Conservation (phyloP, 169 alveolate species). For the Theileria annulata region DNA sequence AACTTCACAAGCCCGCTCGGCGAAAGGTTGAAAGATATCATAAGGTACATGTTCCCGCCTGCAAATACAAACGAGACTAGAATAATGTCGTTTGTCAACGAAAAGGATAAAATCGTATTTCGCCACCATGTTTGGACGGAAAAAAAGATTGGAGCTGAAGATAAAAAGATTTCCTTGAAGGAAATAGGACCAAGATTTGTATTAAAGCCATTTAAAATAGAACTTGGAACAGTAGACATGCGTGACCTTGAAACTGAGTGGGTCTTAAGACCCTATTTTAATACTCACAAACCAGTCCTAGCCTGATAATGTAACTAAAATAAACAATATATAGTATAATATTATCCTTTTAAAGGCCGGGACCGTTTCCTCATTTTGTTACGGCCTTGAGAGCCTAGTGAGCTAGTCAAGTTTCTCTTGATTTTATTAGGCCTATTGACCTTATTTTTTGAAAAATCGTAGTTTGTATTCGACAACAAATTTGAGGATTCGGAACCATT, state of each 20-base stretch:
- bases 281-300: conserved; percentile 65
- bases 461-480: neutral
- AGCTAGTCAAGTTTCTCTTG: neutral
- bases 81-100: conserved; percentile 89
- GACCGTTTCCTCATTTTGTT: neutral
- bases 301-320: conserved; percentile 27
- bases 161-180: conserved; percentile 81
- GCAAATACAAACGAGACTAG: conserved; percentile 84
- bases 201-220: conserved; percentile 91
- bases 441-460: neutral
- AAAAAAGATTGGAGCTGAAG: conserved; percentile 69
- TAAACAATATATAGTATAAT: neutral
- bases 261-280: conserved; percentile 97
- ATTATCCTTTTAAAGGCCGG: neutral
- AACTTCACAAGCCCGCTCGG: conserved; percentile 91
- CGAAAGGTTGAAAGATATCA: conserved; percentile 88
- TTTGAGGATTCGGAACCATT: neutral
- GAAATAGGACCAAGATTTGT: conserved; percentile 96
- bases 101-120: conserved; percentile 89
- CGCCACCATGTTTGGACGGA: conserved; percentile 91
- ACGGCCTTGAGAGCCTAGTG: neutral
- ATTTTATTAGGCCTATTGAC: neutral
- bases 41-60: conserved; percentile 91
- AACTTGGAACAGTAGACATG: conserved; percentile 96
- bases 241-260: conserved; percentile 95